Evolutionary conservation across 139 green algal species (phyloP), one percentile per base, ranked within the genome.

Genomic region (Tetradesmus lagerheimii): DNA sequence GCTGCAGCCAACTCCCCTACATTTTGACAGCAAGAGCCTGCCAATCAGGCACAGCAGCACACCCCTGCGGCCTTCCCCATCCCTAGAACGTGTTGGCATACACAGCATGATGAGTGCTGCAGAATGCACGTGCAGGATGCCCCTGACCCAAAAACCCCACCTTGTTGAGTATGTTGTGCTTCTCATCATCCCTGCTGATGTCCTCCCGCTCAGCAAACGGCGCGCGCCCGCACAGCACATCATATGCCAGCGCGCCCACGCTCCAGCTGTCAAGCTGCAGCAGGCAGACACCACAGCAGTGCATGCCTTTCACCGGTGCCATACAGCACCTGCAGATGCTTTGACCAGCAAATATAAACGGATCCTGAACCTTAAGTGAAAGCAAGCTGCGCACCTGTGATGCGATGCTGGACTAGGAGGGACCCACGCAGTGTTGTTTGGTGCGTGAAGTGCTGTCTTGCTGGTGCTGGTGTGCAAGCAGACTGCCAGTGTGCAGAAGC

Each of bases 161-260:
- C 41, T 74, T 77, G 41, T 66, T n/a, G 6, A 91, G 66, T 1
- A 91, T 88, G 29, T 66, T 41, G 20, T 77, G 16, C 41, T 39
- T 38, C 66, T 91, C 88, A 6, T 88, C 45, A 5, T 88, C 80
- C 11, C 88, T 37, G 18, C 14, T 43, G 16, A 91, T 88, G 74
- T 89, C 41, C 50, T 92, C 89, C 62, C 81, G 83, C 35, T 66
- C 18, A 23, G 89, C 89, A 87, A 96, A 96, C 45, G 94, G 94
- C 11, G 93, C 90, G 16, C 66, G 74, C 38, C 94, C 93, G 47
- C 92, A 92, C 39, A 96, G 84, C 82, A 96, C 89, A 41, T 95
- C 93, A 77, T 94, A 96, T 16, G 89, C 90, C 85, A 96, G 91
- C 9, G 93, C 75, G 43, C 94, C 94, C 27, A 93, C 75, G 41